phyloP scores from a whole-genome alignment of 1,139 yeast genomes.

The Lipomyces yarrowii region DNA sequence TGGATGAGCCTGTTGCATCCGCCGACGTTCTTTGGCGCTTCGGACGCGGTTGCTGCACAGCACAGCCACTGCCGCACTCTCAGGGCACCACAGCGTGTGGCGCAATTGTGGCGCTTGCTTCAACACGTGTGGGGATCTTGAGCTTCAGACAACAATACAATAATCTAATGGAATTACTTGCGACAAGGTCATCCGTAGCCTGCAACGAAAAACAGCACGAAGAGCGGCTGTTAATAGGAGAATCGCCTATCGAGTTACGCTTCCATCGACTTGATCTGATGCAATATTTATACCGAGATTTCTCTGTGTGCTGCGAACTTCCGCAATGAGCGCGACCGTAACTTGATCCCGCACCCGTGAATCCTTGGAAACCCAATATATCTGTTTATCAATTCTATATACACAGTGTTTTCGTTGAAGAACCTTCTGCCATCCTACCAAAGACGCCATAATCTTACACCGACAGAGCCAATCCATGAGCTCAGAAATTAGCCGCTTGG shows the following conservation, averaged over 20 bases:
- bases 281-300: too few species aligned
- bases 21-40: too few species aligned
- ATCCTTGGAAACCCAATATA: too few species aligned
- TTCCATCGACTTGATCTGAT: too few species aligned
- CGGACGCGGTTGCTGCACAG: background rate
- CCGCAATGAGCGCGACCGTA: too few species aligned
- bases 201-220: background rate
- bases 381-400: background rate
- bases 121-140: background rate
- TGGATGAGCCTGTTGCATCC: background rate
- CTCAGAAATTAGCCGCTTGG: conserved; percentile 5
- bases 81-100: background rate
- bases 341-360: too few species aligned
- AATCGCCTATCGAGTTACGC: too few species aligned
- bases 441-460: background rate
- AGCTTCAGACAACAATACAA: background rate
- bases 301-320: too few species aligned
- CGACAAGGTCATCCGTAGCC: background rate
- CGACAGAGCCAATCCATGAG: background rate
- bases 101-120: background rate
- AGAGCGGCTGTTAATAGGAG: too few species aligned
- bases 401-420: background rate
- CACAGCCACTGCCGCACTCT: background rate
- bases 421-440: background rate
- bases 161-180: background rate